A percentile compares a stretch with the other conserved stretches of the same genome.
Conservation (phyloP, 495 filamentous ascomycete genomes). For the Sporormia fimetaria region DNA sequence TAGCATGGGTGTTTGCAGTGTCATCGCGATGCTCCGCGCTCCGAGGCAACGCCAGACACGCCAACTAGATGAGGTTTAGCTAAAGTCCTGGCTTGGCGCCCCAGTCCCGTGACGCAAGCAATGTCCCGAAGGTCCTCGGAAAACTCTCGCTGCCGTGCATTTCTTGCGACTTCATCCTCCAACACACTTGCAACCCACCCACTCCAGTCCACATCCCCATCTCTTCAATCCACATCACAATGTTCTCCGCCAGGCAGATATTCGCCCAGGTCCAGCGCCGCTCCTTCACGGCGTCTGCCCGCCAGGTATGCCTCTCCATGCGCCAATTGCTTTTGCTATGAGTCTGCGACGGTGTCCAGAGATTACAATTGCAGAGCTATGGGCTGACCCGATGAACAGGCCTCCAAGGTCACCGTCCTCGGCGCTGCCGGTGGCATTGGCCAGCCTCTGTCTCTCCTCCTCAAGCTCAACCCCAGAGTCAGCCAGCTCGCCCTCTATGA, state of each 20-base stretch:
- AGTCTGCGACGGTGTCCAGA: background rate
- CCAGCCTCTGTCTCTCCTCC: slow-evolving; percentile 89
- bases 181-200: background rate
- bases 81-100: too few species aligned
- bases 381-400: slow-evolving; percentile 43
- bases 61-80: too few species aligned
- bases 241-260: slow-evolving; percentile 67
- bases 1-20: too few species aligned
- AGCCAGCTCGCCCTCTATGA: slow-evolving; percentile 92
- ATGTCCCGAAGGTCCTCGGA: background rate
- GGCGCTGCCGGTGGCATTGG: slow-evolving; percentile 96
- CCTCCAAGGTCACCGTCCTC: slow-evolving; percentile 92
- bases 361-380: slow-evolving; percentile 26
- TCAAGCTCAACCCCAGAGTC: slow-evolving; percentile 95
- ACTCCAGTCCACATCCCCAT: slow-evolving; percentile 15
- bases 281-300: slow-evolving; percentile 85
- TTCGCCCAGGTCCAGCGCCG: slow-evolving; percentile 68
- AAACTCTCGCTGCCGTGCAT: background rate
- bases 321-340: slow-evolving; percentile 20
- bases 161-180: slow-evolving; percentile 1
- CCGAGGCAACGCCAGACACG: too few species aligned
- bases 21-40: too few species aligned
- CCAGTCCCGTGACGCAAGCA: background rate
- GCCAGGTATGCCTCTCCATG: slow-evolving; percentile 53
- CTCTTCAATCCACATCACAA: slow-evolving; percentile 36